Percentiles rank a stretch among this genome's conserved stretches.
These are phyloP conservation scores for Malassezia japonica DNA, from an alignment of 1,284 basidiomycete species.

Conservation along the genomic window DNA sequence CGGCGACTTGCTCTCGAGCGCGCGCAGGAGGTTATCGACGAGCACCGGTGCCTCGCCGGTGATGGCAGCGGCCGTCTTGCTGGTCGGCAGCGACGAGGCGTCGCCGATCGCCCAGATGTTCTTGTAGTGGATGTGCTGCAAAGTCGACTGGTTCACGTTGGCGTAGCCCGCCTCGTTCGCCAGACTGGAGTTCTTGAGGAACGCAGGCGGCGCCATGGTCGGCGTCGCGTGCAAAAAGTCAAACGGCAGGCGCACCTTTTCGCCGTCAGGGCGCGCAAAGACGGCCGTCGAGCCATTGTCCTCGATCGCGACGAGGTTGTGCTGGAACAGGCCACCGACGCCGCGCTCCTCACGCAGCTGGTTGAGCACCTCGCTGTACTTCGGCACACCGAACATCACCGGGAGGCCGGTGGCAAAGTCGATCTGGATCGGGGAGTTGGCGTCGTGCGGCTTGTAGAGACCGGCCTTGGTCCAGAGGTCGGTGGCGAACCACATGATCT, in stretches of 20 bases:
- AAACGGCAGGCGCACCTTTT: conserved; percentile 60
- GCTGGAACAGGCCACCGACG: conserved; percentile 68
- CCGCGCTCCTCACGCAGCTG: conserved; percentile 67
- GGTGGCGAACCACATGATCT: conserved; percentile 46
- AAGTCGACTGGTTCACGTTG: conserved; percentile 67
- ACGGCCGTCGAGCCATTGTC: conserved; percentile 61
- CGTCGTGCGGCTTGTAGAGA: conserved; percentile 32
- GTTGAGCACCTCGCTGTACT: conserved; percentile 80
- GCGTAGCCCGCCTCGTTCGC: conserved; percentile 59
- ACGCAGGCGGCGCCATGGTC: conserved; percentile 76
- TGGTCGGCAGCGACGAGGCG: conserved; percentile 79
- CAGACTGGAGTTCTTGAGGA: conserved; percentile 59
- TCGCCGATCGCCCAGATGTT: conserved; percentile 89
- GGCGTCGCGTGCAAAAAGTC: conserved; percentile 79
- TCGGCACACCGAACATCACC: conserved; percentile 73
- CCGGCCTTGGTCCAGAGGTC: conserved; percentile 37
- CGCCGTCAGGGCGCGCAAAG: conserved; percentile 53
- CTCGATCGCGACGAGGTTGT: conserved; percentile 68
- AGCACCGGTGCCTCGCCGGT: conserved; percentile 85
- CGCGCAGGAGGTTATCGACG: conserved; percentile 63
- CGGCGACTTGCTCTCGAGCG: conserved; percentile 23
- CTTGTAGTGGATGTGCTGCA: conserved; percentile 67
- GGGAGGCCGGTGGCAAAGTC: conserved; percentile 81
- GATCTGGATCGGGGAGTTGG: conserved; percentile 54
- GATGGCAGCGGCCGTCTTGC: conserved; percentile 91